Conservation (phyloP, 176 grass and related monocot species). For the Bolboschoenus planiculmis region DNA sequence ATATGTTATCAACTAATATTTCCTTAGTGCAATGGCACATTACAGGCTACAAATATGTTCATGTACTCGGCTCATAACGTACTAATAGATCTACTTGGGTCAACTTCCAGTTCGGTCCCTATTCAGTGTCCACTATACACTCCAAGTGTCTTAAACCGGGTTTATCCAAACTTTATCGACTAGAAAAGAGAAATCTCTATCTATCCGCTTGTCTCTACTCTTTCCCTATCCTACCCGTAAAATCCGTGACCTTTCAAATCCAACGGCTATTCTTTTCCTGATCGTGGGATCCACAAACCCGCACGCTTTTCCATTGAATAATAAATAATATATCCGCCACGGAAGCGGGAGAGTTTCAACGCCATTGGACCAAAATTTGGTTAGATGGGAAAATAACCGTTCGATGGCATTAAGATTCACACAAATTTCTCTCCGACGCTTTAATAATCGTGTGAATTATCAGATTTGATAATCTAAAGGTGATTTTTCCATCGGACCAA, state of each 20-base stretch:
- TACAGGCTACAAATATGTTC: background rate
- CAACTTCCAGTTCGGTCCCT: background rate
- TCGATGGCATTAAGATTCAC: no score
- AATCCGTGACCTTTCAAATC: conserved; percentile 13
- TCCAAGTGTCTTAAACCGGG: background rate
- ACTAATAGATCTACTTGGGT: background rate
- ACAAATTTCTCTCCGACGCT: no score
- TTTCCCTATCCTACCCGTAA: conserved; percentile 7
- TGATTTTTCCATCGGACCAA: no score
- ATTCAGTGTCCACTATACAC: background rate
- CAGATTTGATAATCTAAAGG: no score
- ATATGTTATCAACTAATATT: no score
- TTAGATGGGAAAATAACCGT: no score
- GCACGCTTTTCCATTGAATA: background rate
- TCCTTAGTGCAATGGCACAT: no score
- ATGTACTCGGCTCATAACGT: background rate
- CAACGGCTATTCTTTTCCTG: background rate
- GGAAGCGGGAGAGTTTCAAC: no score
- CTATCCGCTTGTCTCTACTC: background rate
- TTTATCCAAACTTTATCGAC: background rate
- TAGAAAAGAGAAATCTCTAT: no score
- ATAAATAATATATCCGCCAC: no score
- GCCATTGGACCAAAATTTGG: no score
- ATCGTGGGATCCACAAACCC: background rate
- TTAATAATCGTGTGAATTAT: no score